Conservation (phyloP, 2,329 filamentous ascomycete genomes). For the Xylariaceae sp. region DNA sequence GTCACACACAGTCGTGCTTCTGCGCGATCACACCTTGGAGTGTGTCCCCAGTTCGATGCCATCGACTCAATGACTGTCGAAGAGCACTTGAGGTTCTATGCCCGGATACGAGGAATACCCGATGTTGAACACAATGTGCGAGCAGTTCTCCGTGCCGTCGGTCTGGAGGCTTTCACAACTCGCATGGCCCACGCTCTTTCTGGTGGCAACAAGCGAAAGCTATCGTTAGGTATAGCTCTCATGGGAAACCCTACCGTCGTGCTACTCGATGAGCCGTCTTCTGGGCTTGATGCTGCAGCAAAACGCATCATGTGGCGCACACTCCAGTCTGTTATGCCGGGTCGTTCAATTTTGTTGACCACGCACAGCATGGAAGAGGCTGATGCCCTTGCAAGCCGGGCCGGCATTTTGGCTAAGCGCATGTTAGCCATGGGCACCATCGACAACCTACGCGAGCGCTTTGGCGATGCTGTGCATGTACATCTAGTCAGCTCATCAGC, state of each 20-base stretch:
- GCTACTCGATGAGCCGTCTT: slow-evolving; percentile 83
- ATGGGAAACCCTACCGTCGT: slow-evolving; percentile 89
- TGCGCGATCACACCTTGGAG: slow-evolving; percentile 76
- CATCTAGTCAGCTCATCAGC: slow-evolving; percentile 75
- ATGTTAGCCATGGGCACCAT: slow-evolving; percentile 84
- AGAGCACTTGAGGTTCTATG: slow-evolving; percentile 87
- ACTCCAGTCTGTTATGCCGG: slow-evolving; percentile 66
- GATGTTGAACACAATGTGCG: slow-evolving; percentile 74
- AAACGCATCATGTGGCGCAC: slow-evolving; percentile 95
- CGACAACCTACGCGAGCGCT: slow-evolving; percentile 66
- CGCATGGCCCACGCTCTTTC: slow-evolving; percentile 77
- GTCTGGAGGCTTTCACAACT: slow-evolving; percentile 64
- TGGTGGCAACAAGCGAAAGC: slow-evolving; percentile 90
- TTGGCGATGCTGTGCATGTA: slow-evolving; percentile 75
- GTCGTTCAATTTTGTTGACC: slow-evolving; percentile 80
- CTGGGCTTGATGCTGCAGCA: slow-evolving; percentile 83
- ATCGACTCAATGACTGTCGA: slow-evolving; percentile 87
- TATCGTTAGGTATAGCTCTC: slow-evolving; percentile 82
- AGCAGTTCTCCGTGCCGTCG: slow-evolving; percentile 76
- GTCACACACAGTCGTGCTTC: slow-evolving; percentile 68
- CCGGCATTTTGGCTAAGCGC: slow-evolving; percentile 77
- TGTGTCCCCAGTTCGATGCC: slow-evolving; percentile 84
- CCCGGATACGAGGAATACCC: slow-evolving; percentile 72
- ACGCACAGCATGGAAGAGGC: slow-evolving; percentile 97
- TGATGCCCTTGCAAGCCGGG: slow-evolving; percentile 77